Evolutionary conservation across 2,329 filamentous ascomycete genomes (phyloP), one percentile per base, ranked within the genome.

Genomic region (Trichoderma pleuroti): DNA sequence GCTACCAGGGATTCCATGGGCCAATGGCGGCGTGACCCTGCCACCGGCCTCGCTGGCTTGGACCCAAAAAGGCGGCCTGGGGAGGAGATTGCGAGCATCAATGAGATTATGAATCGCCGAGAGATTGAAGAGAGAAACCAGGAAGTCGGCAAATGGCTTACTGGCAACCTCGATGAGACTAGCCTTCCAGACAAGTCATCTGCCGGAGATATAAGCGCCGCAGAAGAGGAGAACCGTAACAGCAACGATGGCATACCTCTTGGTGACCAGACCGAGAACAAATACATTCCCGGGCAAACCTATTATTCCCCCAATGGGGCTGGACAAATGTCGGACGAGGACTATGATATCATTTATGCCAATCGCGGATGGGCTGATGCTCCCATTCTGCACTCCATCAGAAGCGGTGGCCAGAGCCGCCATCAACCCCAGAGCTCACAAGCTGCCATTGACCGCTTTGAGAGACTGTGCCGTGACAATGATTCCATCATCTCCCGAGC

Each of bases 401-500:
- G 74, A 5, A 75, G 74, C 8, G 76, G 76, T 21, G 72, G 70
- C 14, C 75, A 76, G 5, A 76, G 75, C 11, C 76, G 77, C 24
- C 75, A 81, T 59, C 86, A 88, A 72, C 87, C 86, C 1, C 78
- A 83, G 66, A 82, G 84, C 1, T 85, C 87, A 1, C 82, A 86
- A 56, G 86, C 81, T 18, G 87, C 87, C 11, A 89, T 90, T 24
- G 82, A 82, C 56, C 82, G 75, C 49, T 89, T 86, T 68, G 81
- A 87, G 73, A 81, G 80, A 12, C 82, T 86, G 81, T 85, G 81
- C 68, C 82, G 82, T 24, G 87, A 89, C 72, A 88, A 83, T 61
- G 85, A 84, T 32, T 91, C 89, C 0, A 82, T 90, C 12, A 78
- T 89, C 11, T 91, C 89, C 2, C 83, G 87, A 72, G 86, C 89